These are phyloP conservation scores for Obba rivulosa DNA, from an alignment of 768 basidiomycete species.

Conservation along the genomic window DNA sequence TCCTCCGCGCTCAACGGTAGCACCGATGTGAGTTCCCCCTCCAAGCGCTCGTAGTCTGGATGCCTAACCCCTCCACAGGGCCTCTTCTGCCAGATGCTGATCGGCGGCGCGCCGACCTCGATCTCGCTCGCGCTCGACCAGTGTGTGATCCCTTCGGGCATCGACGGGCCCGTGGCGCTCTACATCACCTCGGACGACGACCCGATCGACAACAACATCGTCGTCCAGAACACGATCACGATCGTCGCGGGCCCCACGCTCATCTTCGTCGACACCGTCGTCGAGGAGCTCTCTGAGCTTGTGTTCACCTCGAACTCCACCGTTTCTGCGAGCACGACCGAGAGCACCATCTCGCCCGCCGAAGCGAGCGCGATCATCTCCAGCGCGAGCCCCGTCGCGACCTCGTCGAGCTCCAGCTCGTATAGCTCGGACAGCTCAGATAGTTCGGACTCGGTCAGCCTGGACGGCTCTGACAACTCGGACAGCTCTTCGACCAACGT, in stretches of 20 bases:
- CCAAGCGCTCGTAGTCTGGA: slow-evolving; percentile 1
- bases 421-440: too few relatives aligned
- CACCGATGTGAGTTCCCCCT: slow-evolving; percentile 31
- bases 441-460: too few relatives aligned
- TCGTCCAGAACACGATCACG: slow-evolving; percentile 45
- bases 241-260: slow-evolving; percentile 70
- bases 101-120: slow-evolving; percentile 52
- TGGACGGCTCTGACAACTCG: slow-evolving; percentile 1
- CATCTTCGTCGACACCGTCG: slow-evolving; percentile 57
- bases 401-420: too few relatives aligned
- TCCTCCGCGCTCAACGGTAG: slow-evolving; percentile 51
- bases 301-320: slow-evolving; percentile 31
- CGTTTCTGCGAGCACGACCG: slow-evolving; percentile 17
- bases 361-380: slow-evolving; percentile 28
- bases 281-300: slow-evolving; percentile 46
- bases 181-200: slow-evolving; percentile 61
- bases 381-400: too few relatives aligned
- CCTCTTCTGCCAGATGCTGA: slow-evolving; percentile 72
- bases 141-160: slow-evolving; percentile 59
- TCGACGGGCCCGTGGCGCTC: slow-evolving; percentile 73
- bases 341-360: slow-evolving; percentile 18
- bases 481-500: slow-evolving; percentile 1
- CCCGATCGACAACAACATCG: slow-evolving; percentile 58
- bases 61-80: slow-evolving; percentile 29
- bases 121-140: slow-evolving; percentile 52